Conservation (phyloP, 306 rosid species). For the Cucurbita ficifolia region DNA sequence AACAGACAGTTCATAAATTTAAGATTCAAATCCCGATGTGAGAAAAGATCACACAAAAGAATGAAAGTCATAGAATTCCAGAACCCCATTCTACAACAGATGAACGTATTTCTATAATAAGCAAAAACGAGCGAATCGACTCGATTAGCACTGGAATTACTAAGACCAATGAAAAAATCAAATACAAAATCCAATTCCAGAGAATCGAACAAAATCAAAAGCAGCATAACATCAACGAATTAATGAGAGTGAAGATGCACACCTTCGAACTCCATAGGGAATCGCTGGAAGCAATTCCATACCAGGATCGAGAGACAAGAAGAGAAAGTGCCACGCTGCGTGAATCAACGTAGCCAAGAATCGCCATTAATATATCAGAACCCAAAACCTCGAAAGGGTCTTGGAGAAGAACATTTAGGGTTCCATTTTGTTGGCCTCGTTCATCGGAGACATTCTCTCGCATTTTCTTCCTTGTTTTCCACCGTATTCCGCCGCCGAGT, state of each 20-base stretch:
- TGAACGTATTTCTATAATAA: neutral
- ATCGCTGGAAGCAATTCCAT: conserved; percentile 26
- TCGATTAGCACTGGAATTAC: neutral
- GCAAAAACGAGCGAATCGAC: neutral
- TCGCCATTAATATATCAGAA: conserved; percentile 13
- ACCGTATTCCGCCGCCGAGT: neutral
- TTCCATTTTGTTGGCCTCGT: neutral
- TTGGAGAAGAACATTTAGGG: neutral
- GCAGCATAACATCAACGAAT: neutral
- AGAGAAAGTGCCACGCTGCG: conserved; percentile 36
- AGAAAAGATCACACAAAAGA: neutral
- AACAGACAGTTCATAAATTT: neutral
- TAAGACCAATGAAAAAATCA: neutral
- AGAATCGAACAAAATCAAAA: neutral
- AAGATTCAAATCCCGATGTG: neutral
- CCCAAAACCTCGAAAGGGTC: conserved; percentile 29
- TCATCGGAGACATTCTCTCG: neutral
- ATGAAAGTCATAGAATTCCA: neutral
- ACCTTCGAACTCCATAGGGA: conserved; percentile 31
- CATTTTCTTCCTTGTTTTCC: neutral
- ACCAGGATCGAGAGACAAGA: conserved; percentile 27
- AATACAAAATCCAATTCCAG: neutral
- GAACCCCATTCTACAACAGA: neutral
- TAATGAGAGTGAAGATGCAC: neutral
- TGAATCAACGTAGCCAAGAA: conserved; percentile 24